Evolutionary conservation across 345 rosid genomes (phyloP), one percentile per base, ranked within the genome.

Genomic region (Sisymbrium irio): DNA sequence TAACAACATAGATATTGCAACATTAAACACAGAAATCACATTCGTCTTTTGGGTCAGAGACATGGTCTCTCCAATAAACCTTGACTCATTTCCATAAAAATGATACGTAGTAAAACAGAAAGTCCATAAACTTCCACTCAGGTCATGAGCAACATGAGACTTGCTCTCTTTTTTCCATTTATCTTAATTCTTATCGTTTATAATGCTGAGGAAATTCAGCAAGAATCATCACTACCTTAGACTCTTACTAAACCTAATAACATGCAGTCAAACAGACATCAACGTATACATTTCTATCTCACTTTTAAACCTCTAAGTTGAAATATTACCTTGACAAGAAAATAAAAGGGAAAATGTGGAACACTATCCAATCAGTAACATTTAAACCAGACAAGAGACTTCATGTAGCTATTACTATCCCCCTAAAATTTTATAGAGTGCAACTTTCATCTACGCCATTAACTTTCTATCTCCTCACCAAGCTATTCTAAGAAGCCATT

Each of bases 191-290:
- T 67, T 84, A 83, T 80, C 57, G 85, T 78, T 76, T 81, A 66
- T 61, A 76, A 65, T 75, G 80, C 83, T 81, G 83, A 82, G 80
- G 77, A 82, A 83, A 85, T 62, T 62, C 59, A 81, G 69, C 72
- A 67, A 79, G 77, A 65, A 77, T 69, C 6, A 63, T 76, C 69
- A 76, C 58, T 13, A 63, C 28, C 66, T 33, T 63, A 64, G 44
- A 13, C 64, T 42, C 33, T 42, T 7, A 32, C 61, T 57, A 65
- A 6, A 65, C 39, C 65, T 72, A 4, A 63, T n/a, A n/a, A n/a
- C n/a, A n/a, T n/a, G n/a, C n/a, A n/a, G n/a, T 27, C 27, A 30
- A 4, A 32, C n/a, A 44, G 6, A n/a, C 32, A 47, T 11, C 56
- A 50, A 50, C 22, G n/a, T 30, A 20, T 50, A 11, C 32, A 49